Evolutionary conservation across 345 rosid genomes (phyloP), one percentile per base, ranked within the genome.

Genomic region (Excoecaria agallocha): DNA sequence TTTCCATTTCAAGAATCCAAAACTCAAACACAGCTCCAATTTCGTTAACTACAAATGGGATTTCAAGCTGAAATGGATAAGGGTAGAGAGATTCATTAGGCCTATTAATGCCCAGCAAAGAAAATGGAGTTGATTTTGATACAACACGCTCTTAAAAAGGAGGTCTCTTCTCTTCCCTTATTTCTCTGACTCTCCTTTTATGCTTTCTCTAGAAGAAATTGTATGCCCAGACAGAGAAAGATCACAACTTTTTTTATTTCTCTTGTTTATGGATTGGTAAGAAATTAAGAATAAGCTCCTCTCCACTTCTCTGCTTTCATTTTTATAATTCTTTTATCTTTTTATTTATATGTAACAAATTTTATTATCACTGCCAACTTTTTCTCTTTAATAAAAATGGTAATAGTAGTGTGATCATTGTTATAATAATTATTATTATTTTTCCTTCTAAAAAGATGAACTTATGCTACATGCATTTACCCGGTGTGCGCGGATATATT

Each of bases 1-100:
- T 84, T 58, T 86, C 97, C 92, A 91, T 91, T 65, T 69, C 61
- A 19, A 35, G 45, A 69, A 69, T 68, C 71, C 41, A 25, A 50
- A 68, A 68, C 30, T 49, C 57, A 30, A 49, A 49, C 24, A 50
- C 41, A 68, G 16, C 22, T 3, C 8, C 20, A 15, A 12, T 17
- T 74, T 5, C 1, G 30, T 15, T 25, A 68, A 19, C 12, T 46
- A 49, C 11, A 11, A 48, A 25, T 35, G 46, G 46, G 37, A 19
- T 74, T 37, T 41, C n/a, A 15, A 19, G 19, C 0, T 65, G 68
- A 24, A 67, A 48, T 25, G 56, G 56, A 68, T 68, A 48, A 30
- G 43, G 57, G 16, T 7, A 49, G 25, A 22, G 43, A 50, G 71
- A 68, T 68, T 50, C 71, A 68, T 24, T 66, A 22, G n/a, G 16